Base-by-base conservation (phyloP, 1,284 basidiomycete species). In the Cystobasidium sp. region DNA sequence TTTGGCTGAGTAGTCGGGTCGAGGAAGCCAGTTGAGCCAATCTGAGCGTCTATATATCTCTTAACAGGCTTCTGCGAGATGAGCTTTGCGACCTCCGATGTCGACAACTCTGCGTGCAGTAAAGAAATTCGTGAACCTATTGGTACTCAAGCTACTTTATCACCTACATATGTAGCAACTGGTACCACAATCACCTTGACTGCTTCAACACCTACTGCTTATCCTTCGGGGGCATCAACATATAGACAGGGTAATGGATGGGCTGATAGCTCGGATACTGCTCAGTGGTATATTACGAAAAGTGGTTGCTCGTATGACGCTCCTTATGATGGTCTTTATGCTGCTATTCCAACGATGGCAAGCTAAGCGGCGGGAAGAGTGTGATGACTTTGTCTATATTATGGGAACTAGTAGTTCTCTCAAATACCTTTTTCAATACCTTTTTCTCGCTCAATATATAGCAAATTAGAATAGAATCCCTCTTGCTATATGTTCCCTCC, bases 201-300 rank as follows among this genome's bases (percentile, higher is more conserved):
- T 18, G 81, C 81, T 0, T 81, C 80, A 75, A 90, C 90, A 3
- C 85, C 87, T 2, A 90, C 90, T 0, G 90, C 71, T 2, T 66
- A 66, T 24, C 74, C 74, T n/a, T 22, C 24, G 16, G 68, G 88
- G n/a, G 79, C 86, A 0, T 79, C 37, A 14, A 85, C 52, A 88
- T 86, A 88, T 12, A 82, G 75, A 86, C 86, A 0, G 93, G 93
- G n/a, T 12, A 86, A 84, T 76, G 94, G 68, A 22, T 97, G 94
- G 94, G 83, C 84, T 70, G 91, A 94, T 80, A 77, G 88, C 0
- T 82, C 84, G 22, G 92, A 91, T 80, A 87, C 82, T 44, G 82
- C 83, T 52, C 85, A 86, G 49, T 84, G 87, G 78, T 87, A 9
- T 8, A 22, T 53, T 9, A 7, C 51, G 6, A 53, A 53, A 22